These are phyloP conservation scores for Musa balbisiana DNA, from an alignment of 202 grass and related monocot genomes.

Conservation along the genomic window DNA sequence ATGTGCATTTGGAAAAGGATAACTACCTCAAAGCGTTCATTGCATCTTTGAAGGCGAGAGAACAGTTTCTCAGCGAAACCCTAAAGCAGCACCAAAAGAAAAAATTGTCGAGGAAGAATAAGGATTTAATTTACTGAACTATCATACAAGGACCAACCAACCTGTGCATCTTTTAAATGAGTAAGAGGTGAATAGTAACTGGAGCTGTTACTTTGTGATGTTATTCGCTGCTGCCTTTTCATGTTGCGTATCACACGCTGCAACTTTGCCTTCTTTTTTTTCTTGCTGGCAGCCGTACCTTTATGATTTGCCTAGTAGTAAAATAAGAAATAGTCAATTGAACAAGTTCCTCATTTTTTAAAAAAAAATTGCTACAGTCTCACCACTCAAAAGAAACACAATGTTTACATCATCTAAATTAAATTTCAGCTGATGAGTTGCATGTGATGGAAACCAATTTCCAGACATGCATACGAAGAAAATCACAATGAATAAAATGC, in stretches of 20 bases:
- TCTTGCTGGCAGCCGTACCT: constrained; percentile 81
- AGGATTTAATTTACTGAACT: not conserved
- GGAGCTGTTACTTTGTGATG: constrained; percentile 46
- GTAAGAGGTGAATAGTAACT: constrained; percentile 82
- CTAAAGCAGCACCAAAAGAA: constrained; percentile 28
- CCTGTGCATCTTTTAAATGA: constrained; percentile 90
- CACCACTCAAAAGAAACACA: too few relatives aligned
- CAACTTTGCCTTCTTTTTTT: constrained; percentile 98
- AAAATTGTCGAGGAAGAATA: constrained; percentile 11
- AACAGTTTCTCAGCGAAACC: constrained; percentile 93
- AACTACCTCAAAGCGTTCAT: constrained; percentile 86
- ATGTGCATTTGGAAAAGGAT: not conserved
- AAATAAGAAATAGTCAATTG: not conserved
- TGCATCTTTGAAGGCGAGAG: constrained; percentile 79
- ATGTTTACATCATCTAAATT: not conserved
- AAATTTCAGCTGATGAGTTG: not conserved
- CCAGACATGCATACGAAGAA: not conserved
- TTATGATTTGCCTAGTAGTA: constrained; percentile 65
- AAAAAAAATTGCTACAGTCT: too few relatives aligned
- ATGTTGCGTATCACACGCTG: constrained; percentile 78
- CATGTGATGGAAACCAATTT: not conserved
- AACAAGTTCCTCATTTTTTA: not conserved
- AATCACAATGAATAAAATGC: not conserved
- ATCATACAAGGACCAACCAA: constrained; percentile 10
- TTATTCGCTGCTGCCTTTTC: constrained; percentile 81